Base-by-base conservation (phyloP, 108 stramenopile genomes). In the Pinguiococcus pyrenoidosus region DNA sequence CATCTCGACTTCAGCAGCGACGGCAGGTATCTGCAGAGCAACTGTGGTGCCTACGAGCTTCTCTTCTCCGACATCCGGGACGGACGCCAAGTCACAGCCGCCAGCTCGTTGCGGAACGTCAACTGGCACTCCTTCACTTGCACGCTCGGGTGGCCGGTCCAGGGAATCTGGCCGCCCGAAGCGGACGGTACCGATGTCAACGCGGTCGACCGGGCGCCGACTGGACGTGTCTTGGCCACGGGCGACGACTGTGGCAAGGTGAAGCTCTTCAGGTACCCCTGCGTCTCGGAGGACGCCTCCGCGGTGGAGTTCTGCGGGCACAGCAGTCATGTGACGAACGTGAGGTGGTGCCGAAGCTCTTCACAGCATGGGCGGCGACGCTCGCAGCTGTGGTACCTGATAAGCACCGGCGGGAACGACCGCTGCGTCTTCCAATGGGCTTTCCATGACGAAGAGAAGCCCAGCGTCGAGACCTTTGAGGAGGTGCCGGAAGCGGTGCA, bases 1-100 rank as follows among this genome's bases (percentile, higher is more conserved):
- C 27, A 39, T 23, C n/a, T 68, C 22, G 67, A 68, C 47, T 68
- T 68, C 59, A 59, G 56, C 29, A 59, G 16, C 2, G 67, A 68
- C 29, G 42, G 54, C 7, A 40, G 55, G 21, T 68, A 58, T n/a
- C 33, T 64, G 41, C 51, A 59, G 2, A 45, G 43, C 33, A 61
- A 24, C 8, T 44, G 59, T 16, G 50, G 51, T 8, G 46, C 35
- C 0, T 61, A 61, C 41, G 59, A 61, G 35, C n/a, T 28, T 4
- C 41, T 61, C 3, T 47, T 51, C 10, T 61, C 30, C 30, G 46
- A 48, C 17, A 30, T 30, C 20, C 30, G 16, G 0, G 17, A 33
- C 9, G 46, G 46, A 3, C 16, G 37, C 10, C 45, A 46, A 7
- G 30, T 59, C 24, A 26, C 13, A 22, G 29, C 26, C 57, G 42